Base-by-base conservation (phyloP, 129 eudicot species). In the Ambrosia trifida region DNA sequence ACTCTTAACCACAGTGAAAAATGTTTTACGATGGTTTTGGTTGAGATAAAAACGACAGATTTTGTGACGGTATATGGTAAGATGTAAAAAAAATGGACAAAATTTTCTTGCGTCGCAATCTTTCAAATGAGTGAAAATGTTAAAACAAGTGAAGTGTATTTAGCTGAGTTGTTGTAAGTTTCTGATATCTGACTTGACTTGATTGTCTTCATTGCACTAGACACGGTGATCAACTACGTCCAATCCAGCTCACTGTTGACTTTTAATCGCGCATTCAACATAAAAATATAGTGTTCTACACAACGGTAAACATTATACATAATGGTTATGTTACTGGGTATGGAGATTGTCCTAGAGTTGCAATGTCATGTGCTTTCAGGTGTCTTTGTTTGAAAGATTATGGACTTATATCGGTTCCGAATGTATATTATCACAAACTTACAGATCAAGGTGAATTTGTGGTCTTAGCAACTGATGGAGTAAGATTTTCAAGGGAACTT, bases 391-490 rank as follows among this genome's bases (percentile, higher is more conserved):
- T 91, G n/a, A 91, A 88, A 82, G 97, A 91, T 72, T 88, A 28
- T 36, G 93, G 97, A 30, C 88, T 91, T 74, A 88, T 86, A 57
- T 82, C 89, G 0, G 72, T 75, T 41, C 96, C 97, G 17, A 69
- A 80, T 68, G 73, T 91, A 28, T 82, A 62, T 35, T 84, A 82
- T 53, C 72, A 83, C 71, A 88, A 78, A 76, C 86, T 88, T 36
- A 84, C 93, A 0, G 70, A 73, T 3, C 73, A 72, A 77, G 97
- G 88, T 56, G 97, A 91, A 36, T 91, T 91, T 13, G 78, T 88
- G 3, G 91, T 91, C 74, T 76, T 86, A 72, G 97, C 93, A 41
- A 80, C 97, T 2, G 97, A 88, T 50, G 97, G 97, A 85, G 97
- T 91, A 86, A 80, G 83, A 45, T 45, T 45, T 45, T 14, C 11